Evolutionary conservation across 495 filamentous ascomycete genomes (phyloP), one percentile per base, ranked within the genome.

Genomic region (Annulohypoxylon nitens): DNA sequence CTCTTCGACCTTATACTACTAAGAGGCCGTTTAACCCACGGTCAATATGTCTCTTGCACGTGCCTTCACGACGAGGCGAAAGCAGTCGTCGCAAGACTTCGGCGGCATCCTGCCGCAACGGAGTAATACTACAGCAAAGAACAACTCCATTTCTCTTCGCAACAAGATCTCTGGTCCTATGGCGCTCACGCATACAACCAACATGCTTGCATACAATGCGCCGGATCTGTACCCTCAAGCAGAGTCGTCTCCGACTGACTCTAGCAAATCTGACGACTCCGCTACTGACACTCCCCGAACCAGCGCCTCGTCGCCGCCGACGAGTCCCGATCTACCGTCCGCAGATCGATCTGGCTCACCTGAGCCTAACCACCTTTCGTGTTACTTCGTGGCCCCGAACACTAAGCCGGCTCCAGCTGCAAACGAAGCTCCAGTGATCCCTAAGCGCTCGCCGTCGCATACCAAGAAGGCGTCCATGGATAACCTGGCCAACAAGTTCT

Each of bases 141-240:
- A 73, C 8, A 61, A 73, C 18, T 45, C 75, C 39, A 78, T 30
- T 36, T 76, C 81, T 4, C 83, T 87, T 68, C 84, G 87, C 64
- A 75, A 83, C 74, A 88, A 96, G 83, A 99, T 99, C 76, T 99
- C 96, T 18, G 88, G 86, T 10, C 96, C 96, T 2, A 86, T 98
- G 53, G 90, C 93, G 79, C 85, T 99, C 50, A 81, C 97, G 30
- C 97, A 95, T 18, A 97, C 97, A 3, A 98, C 97, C 66, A 99
- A 98, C 79, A 93, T 95, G 90, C 90, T 97, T 16, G 92, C 93
- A 16, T 97, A 96, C 86, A 94, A 95, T 76, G 94, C 96, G 10
- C 97, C 96, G 26, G 91, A 94, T 78, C 86, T 93, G 71, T 86
- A 83, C 73, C 88, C 85, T 62, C 84, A 70, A 51, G 78, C 84